phyloP scores from a whole-genome alignment of 345 rosid genomes.

The Garcia nutans region DNA sequence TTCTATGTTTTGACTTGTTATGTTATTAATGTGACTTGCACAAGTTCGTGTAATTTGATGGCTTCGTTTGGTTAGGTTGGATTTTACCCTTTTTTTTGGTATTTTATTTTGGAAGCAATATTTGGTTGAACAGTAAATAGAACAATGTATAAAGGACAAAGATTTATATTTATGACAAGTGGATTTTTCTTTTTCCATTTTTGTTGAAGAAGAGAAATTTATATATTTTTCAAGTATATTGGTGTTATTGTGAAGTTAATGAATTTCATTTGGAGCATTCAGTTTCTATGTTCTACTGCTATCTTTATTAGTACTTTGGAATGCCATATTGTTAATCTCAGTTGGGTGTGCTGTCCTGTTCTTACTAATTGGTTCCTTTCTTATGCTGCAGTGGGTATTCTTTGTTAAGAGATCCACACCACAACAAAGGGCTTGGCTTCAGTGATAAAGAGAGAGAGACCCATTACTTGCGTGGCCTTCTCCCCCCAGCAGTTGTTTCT shows the following conservation, averaged over 20 bases:
- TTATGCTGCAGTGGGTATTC: slow-evolving; percentile 67
- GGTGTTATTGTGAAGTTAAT: too few species aligned
- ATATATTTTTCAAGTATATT: not conserved
- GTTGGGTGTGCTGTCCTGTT: not conserved
- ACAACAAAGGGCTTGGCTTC: slow-evolving; percentile 96
- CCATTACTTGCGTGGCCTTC: slow-evolving; percentile 91
- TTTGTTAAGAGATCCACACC: slow-evolving; percentile 94
- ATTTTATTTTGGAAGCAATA: not conserved
- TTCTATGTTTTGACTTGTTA: slow-evolving; percentile 10
- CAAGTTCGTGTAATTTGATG: not conserved
- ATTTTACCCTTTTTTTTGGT: not conserved
- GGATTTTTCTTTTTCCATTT: too few species aligned
- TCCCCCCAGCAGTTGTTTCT: slow-evolving; percentile 79
- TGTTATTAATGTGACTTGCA: not conserved
- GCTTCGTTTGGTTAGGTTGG: not conserved
- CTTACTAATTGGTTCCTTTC: not conserved
- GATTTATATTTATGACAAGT: not conserved
- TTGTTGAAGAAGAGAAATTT: not conserved
- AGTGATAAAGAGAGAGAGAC: slow-evolving; percentile 77
- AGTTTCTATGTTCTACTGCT: too few species aligned
- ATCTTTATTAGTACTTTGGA: not conserved
- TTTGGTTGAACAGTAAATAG: not conserved
- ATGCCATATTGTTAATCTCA: not conserved
- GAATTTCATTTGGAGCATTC: not conserved
- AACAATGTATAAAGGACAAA: not conserved